These are phyloP conservation scores for Claviceps sp. DNA, from an alignment of 2,329 filamentous ascomycete genomes.

Conservation along the genomic window DNA sequence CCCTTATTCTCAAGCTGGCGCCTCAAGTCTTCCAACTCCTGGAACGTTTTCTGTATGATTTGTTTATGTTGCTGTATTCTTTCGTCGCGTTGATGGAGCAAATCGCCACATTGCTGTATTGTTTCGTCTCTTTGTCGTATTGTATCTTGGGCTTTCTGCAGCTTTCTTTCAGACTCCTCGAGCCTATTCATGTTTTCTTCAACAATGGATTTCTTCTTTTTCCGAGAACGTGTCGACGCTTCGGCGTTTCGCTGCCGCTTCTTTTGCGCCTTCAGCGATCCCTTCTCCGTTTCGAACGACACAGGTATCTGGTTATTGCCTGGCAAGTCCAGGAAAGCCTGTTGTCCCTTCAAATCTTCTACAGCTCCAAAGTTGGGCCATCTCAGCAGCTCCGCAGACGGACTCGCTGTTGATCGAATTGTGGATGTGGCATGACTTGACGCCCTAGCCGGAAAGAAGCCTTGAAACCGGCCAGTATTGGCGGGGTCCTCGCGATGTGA, in stretches of 20 bases:
- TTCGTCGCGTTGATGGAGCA: too few relatives aligned
- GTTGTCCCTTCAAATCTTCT: slow-evolving; percentile 20
- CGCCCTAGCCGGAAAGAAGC: too few relatives aligned
- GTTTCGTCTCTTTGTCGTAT: too few relatives aligned
- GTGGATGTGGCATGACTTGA: too few relatives aligned
- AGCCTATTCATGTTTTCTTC: slow-evolving; percentile 57
- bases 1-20: slow-evolving; percentile 44
- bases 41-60: slow-evolving; percentile 32
- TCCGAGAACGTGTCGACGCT: slow-evolving; percentile 69
- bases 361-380: slow-evolving; percentile 16
- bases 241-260: slow-evolving; percentile 77
- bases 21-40: slow-evolving; percentile 36
- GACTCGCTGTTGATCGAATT: neutral
- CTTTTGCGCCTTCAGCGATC: slow-evolving; percentile 70
- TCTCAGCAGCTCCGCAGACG: slow-evolving; percentile 17
- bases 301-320: slow-evolving; percentile 37
- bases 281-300: slow-evolving; percentile 67
- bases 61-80: too few relatives aligned
- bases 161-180: slow-evolving; percentile 52
- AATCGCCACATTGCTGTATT: too few relatives aligned
- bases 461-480: too few relatives aligned
- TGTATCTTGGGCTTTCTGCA: slow-evolving; percentile 28
- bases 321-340: slow-evolving; percentile 25
- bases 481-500: too few relatives aligned
- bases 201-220: slow-evolving; percentile 66